phyloP scores from a whole-genome alignment of 192 early-diverging fungal genomes.

The Spizellomyces sp. region DNA sequence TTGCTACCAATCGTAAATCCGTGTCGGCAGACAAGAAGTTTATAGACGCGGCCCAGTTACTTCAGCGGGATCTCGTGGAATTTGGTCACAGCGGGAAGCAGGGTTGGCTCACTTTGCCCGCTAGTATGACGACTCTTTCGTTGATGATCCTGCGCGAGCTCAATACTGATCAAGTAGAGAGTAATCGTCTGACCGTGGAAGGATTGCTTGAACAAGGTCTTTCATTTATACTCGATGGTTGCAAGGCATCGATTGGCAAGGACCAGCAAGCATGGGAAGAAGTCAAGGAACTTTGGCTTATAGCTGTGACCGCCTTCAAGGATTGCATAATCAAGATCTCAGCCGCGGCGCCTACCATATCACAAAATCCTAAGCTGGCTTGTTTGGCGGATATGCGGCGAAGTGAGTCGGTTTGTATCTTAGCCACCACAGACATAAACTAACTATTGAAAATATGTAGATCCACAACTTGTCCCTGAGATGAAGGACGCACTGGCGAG shows the following conservation, averaged over 20 bases:
- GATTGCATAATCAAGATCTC: neutral
- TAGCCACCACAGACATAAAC: no score
- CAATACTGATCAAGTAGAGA: neutral
- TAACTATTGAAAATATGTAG: no score
- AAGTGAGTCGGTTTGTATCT: no score
- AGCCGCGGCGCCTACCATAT: no score
- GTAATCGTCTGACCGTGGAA: neutral
- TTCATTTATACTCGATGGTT: neutral
- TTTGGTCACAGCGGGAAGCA: no score
- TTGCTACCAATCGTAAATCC: neutral
- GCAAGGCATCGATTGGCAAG: neutral
- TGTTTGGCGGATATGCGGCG: no score
- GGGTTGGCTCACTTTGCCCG: no score
- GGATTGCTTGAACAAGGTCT: neutral
- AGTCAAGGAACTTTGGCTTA: constrained; percentile 2
- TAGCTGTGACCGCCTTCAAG: neutral
- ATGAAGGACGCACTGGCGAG: no score
- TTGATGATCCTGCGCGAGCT: neutral
- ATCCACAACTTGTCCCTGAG: no score
- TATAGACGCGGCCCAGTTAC: neutral
- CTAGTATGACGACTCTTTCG: neutral
- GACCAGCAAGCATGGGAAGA: neutral
- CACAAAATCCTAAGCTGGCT: no score
- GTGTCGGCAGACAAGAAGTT: neutral
- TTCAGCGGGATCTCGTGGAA: neutral